Conservation (phyloP, 768 basidiomycete genomes). For the Rhizopogon vulgaris region DNA sequence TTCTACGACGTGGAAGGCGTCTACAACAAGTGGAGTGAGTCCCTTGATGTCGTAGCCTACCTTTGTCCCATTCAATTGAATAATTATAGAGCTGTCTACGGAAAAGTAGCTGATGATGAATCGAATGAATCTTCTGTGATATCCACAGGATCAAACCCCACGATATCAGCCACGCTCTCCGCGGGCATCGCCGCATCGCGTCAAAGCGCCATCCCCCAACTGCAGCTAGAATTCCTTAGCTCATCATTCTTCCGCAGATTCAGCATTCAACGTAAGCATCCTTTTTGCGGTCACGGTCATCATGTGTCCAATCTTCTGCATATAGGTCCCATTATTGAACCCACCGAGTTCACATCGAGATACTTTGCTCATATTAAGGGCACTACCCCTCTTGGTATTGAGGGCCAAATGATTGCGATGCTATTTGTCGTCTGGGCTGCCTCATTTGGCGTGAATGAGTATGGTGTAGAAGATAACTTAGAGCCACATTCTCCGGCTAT, state of each 20-base stretch:
- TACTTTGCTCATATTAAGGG: slow-evolving; percentile 64
- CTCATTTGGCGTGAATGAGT: slow-evolving; percentile 83
- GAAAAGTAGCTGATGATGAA: slow-evolving; percentile 51
- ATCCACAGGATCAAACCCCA: slow-evolving; percentile 19
- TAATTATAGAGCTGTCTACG: slow-evolving; percentile 63
- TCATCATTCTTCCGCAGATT: slow-evolving; percentile 86
- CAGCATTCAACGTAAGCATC: slow-evolving; percentile 68
- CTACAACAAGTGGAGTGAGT: slow-evolving; percentile 82
- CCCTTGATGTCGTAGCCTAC: slow-evolving; percentile 2
- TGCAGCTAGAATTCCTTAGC: slow-evolving; percentile 73
- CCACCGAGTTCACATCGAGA: slow-evolving; percentile 70
- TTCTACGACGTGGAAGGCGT: slow-evolving; percentile 71
- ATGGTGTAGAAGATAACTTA: slow-evolving; percentile 46
- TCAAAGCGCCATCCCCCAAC: slow-evolving; percentile 56
- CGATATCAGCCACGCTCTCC: slow-evolving; percentile 6
- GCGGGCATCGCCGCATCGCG: background rate
- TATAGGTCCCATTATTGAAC: slow-evolving; percentile 81
- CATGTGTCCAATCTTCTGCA: slow-evolving; percentile 7
- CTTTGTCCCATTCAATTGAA: slow-evolving; percentile 3
- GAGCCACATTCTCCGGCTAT: slow-evolving; percentile 5
- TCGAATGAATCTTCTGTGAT: slow-evolving; percentile 13
- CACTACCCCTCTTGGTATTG: slow-evolving; percentile 53
- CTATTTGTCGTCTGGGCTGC: slow-evolving; percentile 84
- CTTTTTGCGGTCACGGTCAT: slow-evolving; percentile 4
- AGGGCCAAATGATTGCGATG: slow-evolving; percentile 74